Evolutionary conservation across 768 basidiomycete genomes (phyloP), one percentile per base, ranked within the genome.

Genomic region (Lyophyllum semitale): DNA sequence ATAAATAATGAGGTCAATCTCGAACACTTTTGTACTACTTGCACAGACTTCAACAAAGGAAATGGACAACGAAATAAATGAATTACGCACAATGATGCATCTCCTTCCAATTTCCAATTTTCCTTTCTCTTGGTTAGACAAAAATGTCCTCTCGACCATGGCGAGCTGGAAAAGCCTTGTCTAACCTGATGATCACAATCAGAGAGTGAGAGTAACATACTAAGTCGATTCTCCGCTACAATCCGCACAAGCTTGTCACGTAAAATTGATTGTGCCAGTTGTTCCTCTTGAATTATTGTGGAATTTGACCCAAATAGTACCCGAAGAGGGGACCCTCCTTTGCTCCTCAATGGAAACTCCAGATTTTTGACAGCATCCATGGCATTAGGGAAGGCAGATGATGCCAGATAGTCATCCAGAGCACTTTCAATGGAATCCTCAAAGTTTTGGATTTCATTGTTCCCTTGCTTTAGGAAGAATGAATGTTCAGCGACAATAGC

Each of bases 401-500:
- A 60, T 8, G 17, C 37, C 18, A 53, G 17, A 35, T 56, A 60
- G 32, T 38, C 47, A 22, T 41, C 43, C 17, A 60, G 48, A 3
- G 54, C 55, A 18, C 29, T 35, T 29, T 51, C 48, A 29, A 56
- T 50, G 11, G 59, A 60, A 3, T 56, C 27, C 32, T 60, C 53
- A 42, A 60, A 60, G 6, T 40, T 22, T 18, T n/a, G n/a, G n/a
- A 60, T 37, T 6, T 48, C 8, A 2, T 13, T 26, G 20, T 53
- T 44, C 27, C 42, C 38, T 18, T 60, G 51, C 33, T 60, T 56
- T 18, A 60, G 30, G 37, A 56, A 60, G 37, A 48, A 60, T 7
- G 59, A 60, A 22, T 53, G 59, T 26, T 60, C 59, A 23, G 59
- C 59, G 30, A 60, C 38, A 41, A 60, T 60, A 6, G 48, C 54